Evolutionary conservation across 2,329 filamentous ascomycete species (phyloP), one percentile per base, ranked within the genome.

Genomic region (Aspergillus sp.): DNA sequence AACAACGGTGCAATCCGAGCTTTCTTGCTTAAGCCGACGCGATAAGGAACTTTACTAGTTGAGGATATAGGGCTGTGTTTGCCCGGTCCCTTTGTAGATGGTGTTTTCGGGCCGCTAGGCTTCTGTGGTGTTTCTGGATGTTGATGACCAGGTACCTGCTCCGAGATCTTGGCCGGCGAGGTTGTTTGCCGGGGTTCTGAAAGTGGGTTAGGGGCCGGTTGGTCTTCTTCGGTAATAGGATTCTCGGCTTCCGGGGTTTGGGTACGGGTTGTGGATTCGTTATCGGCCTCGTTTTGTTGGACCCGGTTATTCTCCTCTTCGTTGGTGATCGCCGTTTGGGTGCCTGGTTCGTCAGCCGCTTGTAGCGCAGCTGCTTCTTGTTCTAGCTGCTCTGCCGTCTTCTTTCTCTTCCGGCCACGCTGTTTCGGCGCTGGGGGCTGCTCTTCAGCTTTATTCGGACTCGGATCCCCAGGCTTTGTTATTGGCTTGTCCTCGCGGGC

Each of bases 21-120:
- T 55, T 70, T 71, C 51, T 77, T 79, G 64, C 80, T 82, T 57
- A 83, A 64, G 2, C 80, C 80, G 5, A 83, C 79, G 0, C 80
- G 73, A 48, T 75, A 77, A 2, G 74, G 71, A 4, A 77, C 72
- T 55, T 73, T 75, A 52, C 70, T 70, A 44, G 70, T 74, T 43
- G 66, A 68, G 30, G 69, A 67, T 22, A 75, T 76, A 2, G 76
- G 76, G 43, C 75, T 78, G 51, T 78, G 76, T 56, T 74, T 76
- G 13, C 65, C 60, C 11, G 73, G 71, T 3, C 70, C 71, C 51
- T 72, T 72, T 32, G 17, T 26, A 58, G 60, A 42, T 56, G 44
- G 45, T 24, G 45, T 58, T 52, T 53, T 41, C 53, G 48, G 53
- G 18, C 48, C 50, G 4, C 49, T 52, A 12, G 41, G 24, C 36